A percentile compares a stretch with the other conserved stretches of the same genome.
Evolutionary conservation across 2,329 filamentous ascomycete genomes (phyloP).

Genomic region (Cadophora sp.): DNA sequence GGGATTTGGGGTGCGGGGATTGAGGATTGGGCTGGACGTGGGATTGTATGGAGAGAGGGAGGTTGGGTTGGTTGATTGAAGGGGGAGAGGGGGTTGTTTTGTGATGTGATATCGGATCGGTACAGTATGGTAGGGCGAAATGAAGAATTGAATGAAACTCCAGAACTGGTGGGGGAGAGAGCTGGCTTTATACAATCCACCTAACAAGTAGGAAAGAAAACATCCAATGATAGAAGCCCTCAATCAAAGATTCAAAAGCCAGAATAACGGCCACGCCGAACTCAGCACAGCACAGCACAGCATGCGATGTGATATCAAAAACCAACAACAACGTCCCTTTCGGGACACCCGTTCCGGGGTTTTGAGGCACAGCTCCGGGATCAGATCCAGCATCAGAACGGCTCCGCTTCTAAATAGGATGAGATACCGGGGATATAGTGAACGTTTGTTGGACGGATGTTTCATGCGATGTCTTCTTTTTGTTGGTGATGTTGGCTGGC

Average conservation of each 20-base stretch:
- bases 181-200: background rate
- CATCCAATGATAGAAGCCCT: background rate
- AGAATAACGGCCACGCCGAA: background rate
- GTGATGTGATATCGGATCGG: no score
- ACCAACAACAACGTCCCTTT: no score
- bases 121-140: no score
- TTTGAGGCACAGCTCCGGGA: background rate
- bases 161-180: background rate
- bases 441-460: no score
- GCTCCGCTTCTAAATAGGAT: no score
- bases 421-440: no score
- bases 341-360: background rate
- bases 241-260: background rate
- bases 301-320: background rate
- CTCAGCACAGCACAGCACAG: background rate
- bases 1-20: no score
- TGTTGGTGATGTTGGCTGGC: conserved; percentile 13
- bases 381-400: no score
- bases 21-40: no score
- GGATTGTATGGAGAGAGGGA: no score
- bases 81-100: background rate
- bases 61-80: no score
- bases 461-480: background rate
- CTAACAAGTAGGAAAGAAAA: background rate
- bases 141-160: background rate